Evolutionary conservation across 2,329 filamentous ascomycete species (phyloP).

Genomic region (Zasmidium citrigriseum): DNA sequence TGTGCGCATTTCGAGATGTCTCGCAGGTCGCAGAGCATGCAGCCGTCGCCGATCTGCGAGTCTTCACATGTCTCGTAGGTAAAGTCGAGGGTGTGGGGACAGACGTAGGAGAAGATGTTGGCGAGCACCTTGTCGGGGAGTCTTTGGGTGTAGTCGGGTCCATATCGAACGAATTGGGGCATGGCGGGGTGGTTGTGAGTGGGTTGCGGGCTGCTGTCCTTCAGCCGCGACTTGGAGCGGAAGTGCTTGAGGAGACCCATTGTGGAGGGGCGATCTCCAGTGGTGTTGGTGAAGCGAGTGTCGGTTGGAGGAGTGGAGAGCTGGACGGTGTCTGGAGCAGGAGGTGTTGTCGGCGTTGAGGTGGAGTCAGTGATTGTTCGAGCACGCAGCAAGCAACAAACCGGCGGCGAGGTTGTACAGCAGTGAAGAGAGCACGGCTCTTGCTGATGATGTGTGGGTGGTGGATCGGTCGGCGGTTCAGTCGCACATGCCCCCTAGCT

Average conservation of each 20-base stretch:
- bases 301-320: neutral
- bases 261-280: conserved; percentile 11
- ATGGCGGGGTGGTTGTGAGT: conserved; percentile 23
- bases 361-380: too few species aligned
- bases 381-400: too few species aligned
- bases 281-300: neutral
- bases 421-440: too few species aligned
- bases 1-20: conserved; percentile 79
- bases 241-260: conserved; percentile 56
- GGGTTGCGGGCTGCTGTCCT: conserved; percentile 38
- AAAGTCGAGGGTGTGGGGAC: conserved; percentile 77
- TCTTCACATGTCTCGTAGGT: conserved; percentile 82
- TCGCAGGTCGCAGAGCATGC: conserved; percentile 91
- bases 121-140: conserved; percentile 71
- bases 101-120: conserved; percentile 78
- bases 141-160: conserved; percentile 44
- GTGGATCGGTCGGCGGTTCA: too few species aligned
- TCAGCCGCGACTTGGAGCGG: conserved; percentile 45
- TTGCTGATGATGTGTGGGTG: too few species aligned
- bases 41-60: conserved; percentile 74
- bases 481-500: too few species aligned
- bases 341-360: too few species aligned
- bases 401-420: too few species aligned
- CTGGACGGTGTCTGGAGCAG: neutral
- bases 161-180: conserved; percentile 15